phyloP scores from a whole-genome alignment of 345 rosid genomes.

The Cardamine resedifolia region DNA sequence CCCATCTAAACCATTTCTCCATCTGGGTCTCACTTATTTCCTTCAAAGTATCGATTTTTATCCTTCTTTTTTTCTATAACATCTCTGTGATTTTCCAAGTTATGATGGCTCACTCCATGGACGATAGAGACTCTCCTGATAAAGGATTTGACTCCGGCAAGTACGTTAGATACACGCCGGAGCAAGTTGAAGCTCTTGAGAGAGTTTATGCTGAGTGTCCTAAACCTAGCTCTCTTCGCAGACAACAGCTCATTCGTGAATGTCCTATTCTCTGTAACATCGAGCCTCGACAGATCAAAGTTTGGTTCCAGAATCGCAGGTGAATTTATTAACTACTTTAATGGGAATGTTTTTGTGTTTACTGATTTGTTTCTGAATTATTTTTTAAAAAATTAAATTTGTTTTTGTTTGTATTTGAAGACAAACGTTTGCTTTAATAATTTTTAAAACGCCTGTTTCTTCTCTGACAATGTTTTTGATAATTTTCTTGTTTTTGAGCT shows the following conservation, averaged over 20 bases:
- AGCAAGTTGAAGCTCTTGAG: constrained; percentile 45
- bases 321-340: neutral
- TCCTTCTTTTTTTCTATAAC: neutral
- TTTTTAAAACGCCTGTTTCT: neutral
- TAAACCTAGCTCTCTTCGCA: constrained; percentile 41
- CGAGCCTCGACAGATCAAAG: constrained; percentile 45
- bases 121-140: constrained; percentile 40
- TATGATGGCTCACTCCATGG: constrained; percentile 44
- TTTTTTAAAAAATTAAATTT: neutral
- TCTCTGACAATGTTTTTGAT: constrained; percentile 31
- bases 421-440: constrained; percentile 1
- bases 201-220: constrained; percentile 45
- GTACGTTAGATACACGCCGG: constrained; percentile 43
- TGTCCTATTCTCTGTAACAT: constrained; percentile 39
- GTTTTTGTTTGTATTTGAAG: constrained; percentile 25
- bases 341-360: neutral
- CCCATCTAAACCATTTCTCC: constrained; percentile 25
- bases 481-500: constrained; percentile 20
- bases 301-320: constrained; percentile 49
- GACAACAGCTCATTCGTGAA: constrained; percentile 43
- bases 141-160: constrained; percentile 41
- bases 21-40: neutral
- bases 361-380: neutral
- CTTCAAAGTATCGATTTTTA: constrained; percentile 20
- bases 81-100: neutral